Evolutionary conservation across 768 basidiomycete species (phyloP), one percentile per base, ranked within the genome.

Genomic region (Tylopilus cervinicoccineus): DNA sequence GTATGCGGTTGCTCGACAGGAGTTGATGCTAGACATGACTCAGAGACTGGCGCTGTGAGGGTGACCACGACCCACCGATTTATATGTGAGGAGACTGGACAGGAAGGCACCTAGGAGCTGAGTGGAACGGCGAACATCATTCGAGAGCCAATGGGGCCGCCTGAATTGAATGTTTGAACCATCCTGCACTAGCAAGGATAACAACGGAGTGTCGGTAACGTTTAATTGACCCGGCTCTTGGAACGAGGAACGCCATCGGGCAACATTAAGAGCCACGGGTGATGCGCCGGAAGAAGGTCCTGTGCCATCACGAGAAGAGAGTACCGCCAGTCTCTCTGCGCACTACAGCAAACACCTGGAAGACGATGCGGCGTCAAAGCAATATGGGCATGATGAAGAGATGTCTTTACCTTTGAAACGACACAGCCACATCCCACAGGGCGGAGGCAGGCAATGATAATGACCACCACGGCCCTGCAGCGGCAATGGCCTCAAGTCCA

Each of bases 1-100:
- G 45, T 53, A 55, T 11, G 38, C 31, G 19, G n/a, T 1, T 24
- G 52, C 41, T 47, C 47, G 44, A 27, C 20, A 38, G 37, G 38
- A 11, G 11, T 33, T 26, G 32, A 40, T 22, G n/a, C 45, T 45
- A 38, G 56, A 33, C 66, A 66, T 68, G 39, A 14, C 45, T 20
- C 51, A 51, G 46, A 19, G 28, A 11, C 33, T 31, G 59, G 38
- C 34, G 19, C 22, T 50, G 54, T 64, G 61, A 23, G 51, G 51
- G 27, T 31, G 41, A 17, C 19, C 38, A 50, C 39, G 33, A 11
- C 31, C 5, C 34, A n/a, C 19, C 2, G 6, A 26, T 48, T 63
- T 56, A 52, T 57, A 54, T 22, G 6, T 1, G 13, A 28, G 34
- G 34, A 42, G 20, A 24, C 19, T 20, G 12, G 13, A 14, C 24